These are phyloP conservation scores for Talaromyces proteolyticus DNA, from an alignment of 495 filamentous ascomycete genomes.

Conservation along the genomic window DNA sequence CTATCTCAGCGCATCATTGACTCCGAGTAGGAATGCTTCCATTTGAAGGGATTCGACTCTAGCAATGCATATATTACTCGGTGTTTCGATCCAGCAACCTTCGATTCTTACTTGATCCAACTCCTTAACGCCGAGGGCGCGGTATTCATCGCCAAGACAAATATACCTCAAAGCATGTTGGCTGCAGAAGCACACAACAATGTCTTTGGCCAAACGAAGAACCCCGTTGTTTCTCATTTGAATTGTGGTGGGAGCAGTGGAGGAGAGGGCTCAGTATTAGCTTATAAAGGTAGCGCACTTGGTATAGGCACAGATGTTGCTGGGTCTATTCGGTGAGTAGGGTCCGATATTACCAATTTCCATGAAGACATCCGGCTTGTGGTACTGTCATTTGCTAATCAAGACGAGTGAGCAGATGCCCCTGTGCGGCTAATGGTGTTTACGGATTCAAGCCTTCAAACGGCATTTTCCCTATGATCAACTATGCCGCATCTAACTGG, in stretches of 20 bases:
- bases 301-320: slow-evolving; percentile 66
- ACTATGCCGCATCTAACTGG: slow-evolving; percentile 20
- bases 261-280: slow-evolving; percentile 61
- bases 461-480: slow-evolving; percentile 15
- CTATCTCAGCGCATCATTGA: no score
- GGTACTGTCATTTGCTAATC: background rate
- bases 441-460: slow-evolving; percentile 24
- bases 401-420: slow-evolving; percentile 21
- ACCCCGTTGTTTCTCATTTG: slow-evolving; percentile 51
- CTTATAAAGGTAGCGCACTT: slow-evolving; percentile 54
- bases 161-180: slow-evolving; percentile 39
- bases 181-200: slow-evolving; percentile 56
- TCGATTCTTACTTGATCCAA: background rate
- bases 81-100: background rate
- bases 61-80: slow-evolving; percentile 55
- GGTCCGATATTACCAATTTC: no score
- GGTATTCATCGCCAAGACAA: slow-evolving; percentile 61
- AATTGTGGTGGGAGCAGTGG: slow-evolving; percentile 59
- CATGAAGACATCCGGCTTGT: background rate
- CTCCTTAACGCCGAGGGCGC: slow-evolving; percentile 23
- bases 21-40: slow-evolving; percentile 69
- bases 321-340: background rate
- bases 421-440: slow-evolving; percentile 22
- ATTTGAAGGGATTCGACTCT: slow-evolving; percentile 57
- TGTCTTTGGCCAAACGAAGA: slow-evolving; percentile 58